Conservation (phyloP, 208 protist genomes). For the Trypanosoma scelopori region DNA sequence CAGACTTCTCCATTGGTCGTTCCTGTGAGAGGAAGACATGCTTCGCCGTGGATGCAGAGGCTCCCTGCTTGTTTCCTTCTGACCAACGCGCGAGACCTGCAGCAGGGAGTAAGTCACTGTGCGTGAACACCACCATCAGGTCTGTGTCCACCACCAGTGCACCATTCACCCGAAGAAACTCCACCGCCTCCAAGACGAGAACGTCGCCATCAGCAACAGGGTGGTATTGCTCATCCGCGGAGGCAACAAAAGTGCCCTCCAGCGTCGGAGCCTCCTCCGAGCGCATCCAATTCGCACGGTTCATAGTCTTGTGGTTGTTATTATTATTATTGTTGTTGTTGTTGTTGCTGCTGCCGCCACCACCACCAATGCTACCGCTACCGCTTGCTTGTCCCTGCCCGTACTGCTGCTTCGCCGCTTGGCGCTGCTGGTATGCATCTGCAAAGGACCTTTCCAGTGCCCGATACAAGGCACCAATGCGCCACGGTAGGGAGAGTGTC, state of each 20-base stretch:
- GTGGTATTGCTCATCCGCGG: constrained; percentile 26
- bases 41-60: constrained; percentile 10
- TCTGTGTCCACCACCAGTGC: constrained; percentile 53
- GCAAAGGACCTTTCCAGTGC: constrained; percentile 53
- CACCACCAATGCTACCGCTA: constrained; percentile 23
- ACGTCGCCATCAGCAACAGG: constrained; percentile 37
- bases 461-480: constrained; percentile 65
- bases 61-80: neutral
- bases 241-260: neutral
- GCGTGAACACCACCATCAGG: constrained; percentile 66
- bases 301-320: neutral
- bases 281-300: neutral
- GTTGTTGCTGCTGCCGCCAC: too few relatives aligned
- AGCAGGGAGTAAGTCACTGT: constrained; percentile 41
- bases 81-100: neutral
- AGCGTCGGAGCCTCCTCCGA: neutral
- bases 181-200: constrained; percentile 67
- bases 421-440: constrained; percentile 33
- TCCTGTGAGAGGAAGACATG: neutral
- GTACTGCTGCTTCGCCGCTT: constrained; percentile 20
- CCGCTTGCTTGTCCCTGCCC: neutral
- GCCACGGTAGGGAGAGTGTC: constrained; percentile 47
- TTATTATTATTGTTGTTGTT: constrained; percentile 16
- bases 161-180: constrained; percentile 61
- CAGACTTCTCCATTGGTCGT: too few relatives aligned